A percentile compares a stretch with the other conserved stretches of the same genome.
phyloP scores from a whole-genome alignment of 345 rosid species.

The thale cress (Arabidopsis thaliana) region DNA sequence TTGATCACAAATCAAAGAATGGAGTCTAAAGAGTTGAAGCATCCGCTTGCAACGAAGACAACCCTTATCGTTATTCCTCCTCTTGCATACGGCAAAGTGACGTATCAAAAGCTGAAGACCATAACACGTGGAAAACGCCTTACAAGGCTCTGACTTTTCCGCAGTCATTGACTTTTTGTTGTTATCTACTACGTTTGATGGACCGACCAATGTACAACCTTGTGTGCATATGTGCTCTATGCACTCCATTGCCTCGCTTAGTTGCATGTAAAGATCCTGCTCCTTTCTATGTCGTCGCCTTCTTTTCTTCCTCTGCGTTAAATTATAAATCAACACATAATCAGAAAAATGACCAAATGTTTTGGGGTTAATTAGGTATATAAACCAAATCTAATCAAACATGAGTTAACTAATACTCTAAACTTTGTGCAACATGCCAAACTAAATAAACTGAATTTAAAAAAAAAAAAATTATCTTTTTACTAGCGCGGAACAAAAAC shows the following conservation, averaged over 20 bases:
- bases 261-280: slow-evolving; percentile 63
- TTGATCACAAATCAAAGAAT: slow-evolving; percentile 71
- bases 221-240: slow-evolving; percentile 86
- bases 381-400: background rate
- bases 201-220: slow-evolving; percentile 83
- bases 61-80: slow-evolving; percentile 58
- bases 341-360: slow-evolving; percentile 8
- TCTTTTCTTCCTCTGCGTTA: slow-evolving; percentile 73
- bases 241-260: slow-evolving; percentile 87
- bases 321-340: background rate
- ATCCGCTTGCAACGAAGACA: slow-evolving; percentile 79
- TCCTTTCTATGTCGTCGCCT: slow-evolving; percentile 56
- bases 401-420: background rate
- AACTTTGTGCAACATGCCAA: background rate
- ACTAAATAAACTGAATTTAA: too few species aligned
- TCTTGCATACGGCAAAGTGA: slow-evolving; percentile 72
- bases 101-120: slow-evolving; percentile 75
- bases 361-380: slow-evolving; percentile 3
- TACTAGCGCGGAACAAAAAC: too few species aligned
- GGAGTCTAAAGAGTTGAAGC: slow-evolving; percentile 92
- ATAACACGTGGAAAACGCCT: slow-evolving; percentile 64
- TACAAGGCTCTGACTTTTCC: slow-evolving; percentile 52
- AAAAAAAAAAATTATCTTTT: too few species aligned
- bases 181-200: slow-evolving; percentile 49
- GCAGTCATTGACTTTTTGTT: slow-evolving; percentile 1